Evolutionary conservation across 176 grass and related monocot genomes (phyloP).

Genomic region (Poa pratensis): DNA sequence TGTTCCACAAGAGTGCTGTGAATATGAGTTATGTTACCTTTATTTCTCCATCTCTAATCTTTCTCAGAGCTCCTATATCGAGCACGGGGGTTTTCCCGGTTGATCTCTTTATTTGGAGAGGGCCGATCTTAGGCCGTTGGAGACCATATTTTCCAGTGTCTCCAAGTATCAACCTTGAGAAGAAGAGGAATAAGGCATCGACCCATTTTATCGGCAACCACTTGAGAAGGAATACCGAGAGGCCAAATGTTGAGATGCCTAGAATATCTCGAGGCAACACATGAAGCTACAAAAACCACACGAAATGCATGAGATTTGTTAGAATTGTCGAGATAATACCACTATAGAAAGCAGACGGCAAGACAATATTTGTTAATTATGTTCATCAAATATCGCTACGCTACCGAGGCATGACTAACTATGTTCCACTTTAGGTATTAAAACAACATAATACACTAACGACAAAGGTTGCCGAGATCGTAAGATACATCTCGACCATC

Average conservation of each 20-base stretch:
- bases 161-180: constrained; percentile 68
- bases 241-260: constrained; percentile 86
- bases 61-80: constrained; percentile 67
- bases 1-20: background rate
- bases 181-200: constrained; percentile 70
- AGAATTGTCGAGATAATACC: background rate
- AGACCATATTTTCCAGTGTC: constrained; percentile 70
- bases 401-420: background rate
- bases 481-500: no score
- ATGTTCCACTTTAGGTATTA: background rate
- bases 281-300: constrained; percentile 61
- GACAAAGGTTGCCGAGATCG: no score
- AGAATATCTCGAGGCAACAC: constrained; percentile 84
- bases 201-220: constrained; percentile 65
- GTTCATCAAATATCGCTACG: background rate
- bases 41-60: constrained; percentile 72
- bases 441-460: background rate
- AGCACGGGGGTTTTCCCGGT: constrained; percentile 79
- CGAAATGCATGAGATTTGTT: background rate
- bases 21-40: constrained; percentile 48
- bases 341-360: background rate
- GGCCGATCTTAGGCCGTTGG: constrained; percentile 62
- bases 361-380: background rate
- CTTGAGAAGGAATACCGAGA: constrained; percentile 71
- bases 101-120: constrained; percentile 68